Evolutionary conservation across 345 rosid genomes (phyloP), one percentile per base, ranked within the genome.

Genomic region (Populus simonii): DNA sequence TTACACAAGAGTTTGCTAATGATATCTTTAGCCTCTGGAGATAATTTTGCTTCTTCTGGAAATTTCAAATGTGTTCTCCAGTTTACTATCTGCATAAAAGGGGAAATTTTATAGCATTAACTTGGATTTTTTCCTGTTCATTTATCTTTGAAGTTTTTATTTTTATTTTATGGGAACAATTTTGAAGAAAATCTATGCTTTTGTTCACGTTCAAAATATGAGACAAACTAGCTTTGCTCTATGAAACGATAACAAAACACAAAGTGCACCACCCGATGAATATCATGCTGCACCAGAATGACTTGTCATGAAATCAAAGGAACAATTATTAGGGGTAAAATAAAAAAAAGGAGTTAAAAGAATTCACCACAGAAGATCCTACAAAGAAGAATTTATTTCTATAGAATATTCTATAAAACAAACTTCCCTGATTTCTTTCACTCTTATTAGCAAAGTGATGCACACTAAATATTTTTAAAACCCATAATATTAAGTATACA

Each of bases 1-100:
- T 88, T 91, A 73, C 99, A 93, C 79, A 93, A 87, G 75, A 95
- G 96, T 81, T 87, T 91, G 85, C 89, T 83, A 73, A 91, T 78
- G 38, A 95, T 82, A 83, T 95, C 98, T 79, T 86, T 88, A 76
- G 98, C 97, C 80, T 78, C 91, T 27, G 83, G 77, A 80, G 99
- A 87, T 81, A 95, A 84, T 78, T 75, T 90, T 78, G 92, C 97
- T 88, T 95, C 99, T 85, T 90, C 94, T 71, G 98, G 99, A 80
- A 92, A 93, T 90, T 95, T 95, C 85, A 95, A 82, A 88, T 93
- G 98, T 67, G 92, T 89, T 92, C 76, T 95, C 99, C 99, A 92
- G 79, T 93, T 91, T 63, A 95, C 98, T 79, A 93, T 95, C 98
- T 93, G 86, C 63, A 73, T 71, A 73, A 77, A 66, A 72, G 22